These are phyloP conservation scores for Xylaria nigripes DNA, from an alignment of 495 filamentous ascomycete species.

Conservation along the genomic window DNA sequence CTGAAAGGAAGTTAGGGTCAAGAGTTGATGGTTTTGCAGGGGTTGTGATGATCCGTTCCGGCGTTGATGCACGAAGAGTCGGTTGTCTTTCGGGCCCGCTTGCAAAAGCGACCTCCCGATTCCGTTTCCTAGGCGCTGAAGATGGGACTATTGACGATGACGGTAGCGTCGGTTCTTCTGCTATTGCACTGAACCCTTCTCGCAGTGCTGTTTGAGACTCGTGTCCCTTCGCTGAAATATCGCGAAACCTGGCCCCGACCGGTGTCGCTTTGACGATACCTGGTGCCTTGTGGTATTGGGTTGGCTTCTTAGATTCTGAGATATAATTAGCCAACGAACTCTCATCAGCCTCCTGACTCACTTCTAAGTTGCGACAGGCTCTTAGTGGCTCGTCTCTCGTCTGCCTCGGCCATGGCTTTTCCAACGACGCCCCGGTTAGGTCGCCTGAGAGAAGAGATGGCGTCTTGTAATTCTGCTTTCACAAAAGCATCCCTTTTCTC, in stretches of 20 bases:
- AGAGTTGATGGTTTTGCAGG: slow-evolving; percentile 15
- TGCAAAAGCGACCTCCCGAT: slow-evolving; percentile 14
- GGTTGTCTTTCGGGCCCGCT: slow-evolving; percentile 11
- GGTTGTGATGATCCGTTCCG: slow-evolving; percentile 23
- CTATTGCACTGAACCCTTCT: slow-evolving; percentile 10
- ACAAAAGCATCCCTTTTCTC: slow-evolving; percentile 65
- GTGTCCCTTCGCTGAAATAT: slow-evolving; percentile 27
- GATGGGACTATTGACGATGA: slow-evolving; percentile 26
- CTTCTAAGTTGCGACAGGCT: slow-evolving; percentile 32
- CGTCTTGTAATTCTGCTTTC: slow-evolving; percentile 72
- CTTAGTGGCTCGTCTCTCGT: slow-evolving; percentile 48
- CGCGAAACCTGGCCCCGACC: slow-evolving; percentile 46
- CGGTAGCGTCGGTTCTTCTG: slow-evolving; percentile 16
- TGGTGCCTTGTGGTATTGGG: slow-evolving; percentile 46
- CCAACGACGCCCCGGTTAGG: slow-evolving; percentile 76
- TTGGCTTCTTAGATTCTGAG: slow-evolving; percentile 56
- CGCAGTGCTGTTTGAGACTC: slow-evolving; percentile 7
- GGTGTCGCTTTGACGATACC: slow-evolving; percentile 72
- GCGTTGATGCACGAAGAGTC: slow-evolving; percentile 1
- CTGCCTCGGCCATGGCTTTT: slow-evolving; percentile 61
- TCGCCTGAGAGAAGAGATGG: slow-evolving; percentile 74
- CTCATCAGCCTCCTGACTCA: slow-evolving; percentile 18
- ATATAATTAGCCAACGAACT: slow-evolving; percentile 19
- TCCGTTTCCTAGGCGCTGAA: slow-evolving; percentile 29
- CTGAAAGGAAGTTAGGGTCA: slow-evolving; percentile 11